Conservation (phyloP, 441 rosid genomes). For the Eruca vesicaria region DNA sequence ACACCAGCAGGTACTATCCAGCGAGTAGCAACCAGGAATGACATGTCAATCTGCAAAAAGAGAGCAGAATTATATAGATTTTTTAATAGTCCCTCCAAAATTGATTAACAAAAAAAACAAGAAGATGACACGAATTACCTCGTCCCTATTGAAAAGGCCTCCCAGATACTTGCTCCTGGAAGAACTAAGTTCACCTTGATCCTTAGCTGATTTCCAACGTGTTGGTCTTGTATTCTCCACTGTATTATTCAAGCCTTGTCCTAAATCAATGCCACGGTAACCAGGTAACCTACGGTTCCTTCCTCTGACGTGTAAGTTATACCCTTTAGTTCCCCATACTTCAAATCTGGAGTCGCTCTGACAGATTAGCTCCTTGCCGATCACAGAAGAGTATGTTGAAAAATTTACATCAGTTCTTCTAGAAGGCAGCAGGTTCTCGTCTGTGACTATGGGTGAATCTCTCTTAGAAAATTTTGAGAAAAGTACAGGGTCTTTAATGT, state of each 20-base stretch:
- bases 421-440: slow-evolving; percentile 74
- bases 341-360: slow-evolving; percentile 82
- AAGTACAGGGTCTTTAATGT: slow-evolving; percentile 73
- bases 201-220: slow-evolving; percentile 38
- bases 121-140: slow-evolving; percentile 47
- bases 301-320: slow-evolving; percentile 69
- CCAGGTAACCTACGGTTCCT: slow-evolving; percentile 77
- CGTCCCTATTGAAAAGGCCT: slow-evolving; percentile 56
- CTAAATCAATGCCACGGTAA: slow-evolving; percentile 58
- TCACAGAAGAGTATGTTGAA: slow-evolving; percentile 77
- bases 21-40: slow-evolving; percentile 65
- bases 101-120: not conserved
- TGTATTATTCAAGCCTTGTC: slow-evolving; percentile 55
- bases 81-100: not conserved
- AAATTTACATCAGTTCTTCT: slow-evolving; percentile 93
- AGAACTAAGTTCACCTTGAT: slow-evolving; percentile 40
- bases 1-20: slow-evolving; percentile 80
- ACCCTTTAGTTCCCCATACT: slow-evolving; percentile 96
- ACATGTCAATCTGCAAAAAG: slow-evolving; percentile 67
- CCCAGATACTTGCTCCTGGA: slow-evolving; percentile 58
- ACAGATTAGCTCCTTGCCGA: slow-evolving; percentile 78
- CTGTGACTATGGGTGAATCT: slow-evolving; percentile 50
- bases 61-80: not conserved
- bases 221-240: slow-evolving; percentile 36
- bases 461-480: slow-evolving; percentile 54